Base-by-base conservation (phyloP, 176 grass and related monocot species). In the Oryza australiensis region DNA sequence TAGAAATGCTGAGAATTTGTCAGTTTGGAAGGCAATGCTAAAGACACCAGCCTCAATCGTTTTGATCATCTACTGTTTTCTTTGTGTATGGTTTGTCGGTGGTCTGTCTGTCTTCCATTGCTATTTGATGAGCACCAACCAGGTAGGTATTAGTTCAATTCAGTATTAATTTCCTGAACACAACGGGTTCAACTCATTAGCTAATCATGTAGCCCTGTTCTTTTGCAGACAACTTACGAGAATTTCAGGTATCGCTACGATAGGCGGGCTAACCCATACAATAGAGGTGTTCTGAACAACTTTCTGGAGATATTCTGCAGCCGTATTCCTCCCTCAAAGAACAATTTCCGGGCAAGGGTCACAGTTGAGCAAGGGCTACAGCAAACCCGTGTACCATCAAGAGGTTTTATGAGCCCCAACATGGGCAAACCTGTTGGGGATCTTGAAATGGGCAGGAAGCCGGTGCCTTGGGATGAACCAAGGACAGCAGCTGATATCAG, bases 221-320 rank as follows among this genome's bases (percentile, higher is more conserved):
- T 68, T 84, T 82, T 89, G 63, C 57, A 98, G 95, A 98, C 95
- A 72, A 98, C 95, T 34, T 94, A 94, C 33, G 92, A 98, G 72
- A 98, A 98, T 84, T 98, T 98, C 83, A 92, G 95, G 76, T 93
- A 98, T 46, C 88, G 86, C 63, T 98, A 98, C 53, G 95, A 98
- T 62, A 80, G 79, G 51, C 88, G 84, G 9, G 92, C 74, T 62
- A 98, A 98, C 82, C 95, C 95, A 6, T 94, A 98, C 66, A 92
- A 98, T 41, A 84, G 38, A 88, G 95, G 95, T 49, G 38, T 91
- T 64, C 23, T 93, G 35, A 80, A 79, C 62, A 98, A 98, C 62
- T 89, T 98, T 62, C 79, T 85, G 70, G 92, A 98, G 66, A 86
- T 93, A 73, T 98, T 98, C 82, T 98, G 85, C 81, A 84, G 82